Base-by-base conservation (phyloP, 2,329 filamentous ascomycete genomes). In the Alternaria brassicae region DNA sequence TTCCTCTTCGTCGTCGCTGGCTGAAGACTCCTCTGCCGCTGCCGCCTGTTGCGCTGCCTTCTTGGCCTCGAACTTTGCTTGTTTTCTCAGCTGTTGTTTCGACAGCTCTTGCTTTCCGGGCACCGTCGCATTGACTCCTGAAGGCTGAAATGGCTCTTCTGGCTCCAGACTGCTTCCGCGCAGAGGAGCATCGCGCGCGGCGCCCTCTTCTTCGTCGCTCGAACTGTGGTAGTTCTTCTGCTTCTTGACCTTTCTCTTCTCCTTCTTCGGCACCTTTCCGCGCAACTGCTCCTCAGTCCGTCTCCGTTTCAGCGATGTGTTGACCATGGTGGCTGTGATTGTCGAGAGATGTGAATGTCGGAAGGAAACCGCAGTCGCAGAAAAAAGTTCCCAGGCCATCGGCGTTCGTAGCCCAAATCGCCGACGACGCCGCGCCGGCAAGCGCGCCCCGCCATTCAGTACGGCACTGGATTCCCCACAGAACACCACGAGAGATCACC, bases 161-260 rank as follows among this genome's bases (percentile, higher is more conserved):
- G 61, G 61, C 49, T 63, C 58, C 32, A 53, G 47, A 39, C 58
- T 61, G 52, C 58, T 62, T 34, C 61, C 61, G 37, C 62, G 56
- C 53, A 60, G 69, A 15, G 73, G 73, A 37, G 71, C 71, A 63
- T 76, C 74, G 47, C 67, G 62, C 27, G 74, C 69, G 62, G 64
- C 68, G 50, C 66, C 69, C 55, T 72, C 69, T 56, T 87, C 84
- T 42, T 88, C 86, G 58, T 88, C 86, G 58, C 85, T 85, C 30
- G 86, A 88, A 72, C 85, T 88, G 82, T 89, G 84, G 78, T 90
- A 89, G 58, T 82, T 78, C 65, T 79, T 79, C 74, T 89, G 87
- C 75, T 87, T 88, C 76, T 86, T 87, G 73, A 87, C 82, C 69
- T 86, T 86, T 75, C 86, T 86, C 62, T 82, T 81, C 30, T 82